These are phyloP conservation scores for Boletales sp. DNA, from an alignment of 768 basidiomycete genomes.

Conservation along the genomic window DNA sequence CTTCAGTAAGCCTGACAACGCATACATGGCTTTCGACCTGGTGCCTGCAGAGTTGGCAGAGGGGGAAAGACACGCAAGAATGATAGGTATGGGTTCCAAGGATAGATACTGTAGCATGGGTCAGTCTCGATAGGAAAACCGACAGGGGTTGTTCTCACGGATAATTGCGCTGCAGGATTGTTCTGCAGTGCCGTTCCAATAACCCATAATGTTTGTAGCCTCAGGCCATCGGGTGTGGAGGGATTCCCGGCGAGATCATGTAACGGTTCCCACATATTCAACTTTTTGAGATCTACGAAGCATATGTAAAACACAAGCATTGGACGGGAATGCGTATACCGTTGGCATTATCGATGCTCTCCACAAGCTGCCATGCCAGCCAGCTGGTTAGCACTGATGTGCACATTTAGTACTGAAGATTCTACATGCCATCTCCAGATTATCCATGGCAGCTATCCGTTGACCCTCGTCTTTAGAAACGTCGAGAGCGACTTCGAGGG, in stretches of 20 bases:
- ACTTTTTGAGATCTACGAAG: constrained; percentile 61
- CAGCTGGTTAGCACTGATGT: neutral
- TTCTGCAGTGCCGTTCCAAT: constrained; percentile 89
- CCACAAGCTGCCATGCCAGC: constrained; percentile 55
- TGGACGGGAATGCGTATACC: constrained; percentile 30
- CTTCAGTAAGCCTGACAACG: constrained; percentile 74
- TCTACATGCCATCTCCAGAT: constrained; percentile 77
- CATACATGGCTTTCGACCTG: constrained; percentile 80
- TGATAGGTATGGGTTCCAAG: constrained; percentile 59
- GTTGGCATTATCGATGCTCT: constrained; percentile 90
- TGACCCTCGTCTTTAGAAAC: constrained; percentile 49
- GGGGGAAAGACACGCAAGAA: constrained; percentile 60
- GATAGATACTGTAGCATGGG: constrained; percentile 49
- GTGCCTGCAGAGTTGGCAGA: constrained; percentile 48
- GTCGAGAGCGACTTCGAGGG: constrained; percentile 63
- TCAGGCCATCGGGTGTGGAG: constrained; percentile 55
- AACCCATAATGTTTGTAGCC: constrained; percentile 75
- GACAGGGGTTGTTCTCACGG: constrained; percentile 40
- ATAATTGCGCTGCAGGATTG: constrained; percentile 78
- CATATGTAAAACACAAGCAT: neutral
- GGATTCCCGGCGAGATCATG: constrained; percentile 58
- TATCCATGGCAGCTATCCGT: constrained; percentile 69
- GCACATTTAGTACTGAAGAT: neutral
- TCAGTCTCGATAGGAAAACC: constrained; percentile 1
- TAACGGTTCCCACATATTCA: constrained; percentile 78